These are phyloP conservation scores for Tagetes erecta DNA, from an alignment of 129 eudicot species.

Conservation along the genomic window DNA sequence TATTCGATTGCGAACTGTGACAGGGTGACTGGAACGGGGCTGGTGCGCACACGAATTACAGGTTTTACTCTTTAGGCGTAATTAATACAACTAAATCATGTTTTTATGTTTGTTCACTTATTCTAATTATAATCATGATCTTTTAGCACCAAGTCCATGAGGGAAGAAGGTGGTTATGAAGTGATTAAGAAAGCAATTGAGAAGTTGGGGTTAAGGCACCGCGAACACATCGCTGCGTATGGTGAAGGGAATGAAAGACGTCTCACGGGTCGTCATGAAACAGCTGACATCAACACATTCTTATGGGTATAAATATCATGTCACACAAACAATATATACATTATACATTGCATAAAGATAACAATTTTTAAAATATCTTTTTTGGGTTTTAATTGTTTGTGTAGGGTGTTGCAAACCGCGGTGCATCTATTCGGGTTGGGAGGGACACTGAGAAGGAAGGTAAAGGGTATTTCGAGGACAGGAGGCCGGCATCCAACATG, in stretches of 20 bases:
- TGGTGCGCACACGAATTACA: slow-evolving; percentile 90
- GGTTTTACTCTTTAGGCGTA: slow-evolving; percentile 32
- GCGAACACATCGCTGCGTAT: slow-evolving; percentile 40
- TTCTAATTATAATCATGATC: neutral
- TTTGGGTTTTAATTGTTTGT: neutral
- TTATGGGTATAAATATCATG: slow-evolving; percentile 30
- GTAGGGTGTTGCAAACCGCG: slow-evolving; percentile 49
- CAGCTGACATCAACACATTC: slow-evolving; percentile 44
- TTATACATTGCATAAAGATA: neutral
- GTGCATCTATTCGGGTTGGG: slow-evolving; percentile 47
- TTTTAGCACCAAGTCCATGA: slow-evolving; percentile 41
- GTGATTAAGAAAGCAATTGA: slow-evolving; percentile 42
- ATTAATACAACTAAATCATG: neutral
- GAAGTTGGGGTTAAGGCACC: slow-evolving; percentile 39
- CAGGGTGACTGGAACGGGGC: slow-evolving; percentile 99
- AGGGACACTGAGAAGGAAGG: slow-evolving; percentile 45
- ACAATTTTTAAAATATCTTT: neutral
- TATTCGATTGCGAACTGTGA: neutral
- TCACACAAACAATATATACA: neutral
- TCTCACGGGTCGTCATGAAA: slow-evolving; percentile 45
- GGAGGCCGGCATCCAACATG: slow-evolving; percentile 47
- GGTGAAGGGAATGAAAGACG: slow-evolving; percentile 47
- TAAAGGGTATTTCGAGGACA: slow-evolving; percentile 41
- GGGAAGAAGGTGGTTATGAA: slow-evolving; percentile 45
- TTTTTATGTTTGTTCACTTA: neutral